Base-by-base conservation (phyloP, 2,329 filamentous ascomycete genomes). In the Cercospora sp. region DNA sequence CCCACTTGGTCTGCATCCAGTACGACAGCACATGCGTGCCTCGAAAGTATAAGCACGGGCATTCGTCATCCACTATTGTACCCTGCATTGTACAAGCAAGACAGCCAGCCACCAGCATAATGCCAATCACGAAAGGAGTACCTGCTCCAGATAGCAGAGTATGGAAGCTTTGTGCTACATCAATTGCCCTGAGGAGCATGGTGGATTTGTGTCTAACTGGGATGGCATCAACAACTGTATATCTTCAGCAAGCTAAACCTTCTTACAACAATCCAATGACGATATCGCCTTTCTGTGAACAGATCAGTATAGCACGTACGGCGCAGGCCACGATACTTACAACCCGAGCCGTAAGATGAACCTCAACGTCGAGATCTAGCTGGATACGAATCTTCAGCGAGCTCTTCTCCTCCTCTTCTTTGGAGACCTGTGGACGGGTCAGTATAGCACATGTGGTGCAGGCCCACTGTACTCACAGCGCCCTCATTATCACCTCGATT, bases 311-410 rank as follows among this genome's bases (percentile, higher is more conserved):
- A 33, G 31, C 31, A 33, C 31, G 31, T 33, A 33, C 31, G 31
- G 31, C 31, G 31, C 31, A 33, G 31, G 31, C 31, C 31, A 33
- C 31, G 31, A 4, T 33, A 33, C 31, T 33, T 12, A 33, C 31
- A 13, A 53, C 69, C 48, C 73, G 65, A 61, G 75, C 75, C 18
- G 72, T 73, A 36, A 76, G 57, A 60, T 76, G 74, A 3, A 76
- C 69, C 62, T 76, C 75, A n/a, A 76, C 73, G 16, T 76, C 74
- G 51, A 76, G 63, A 59, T 76, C 72, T 58, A 76, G 63, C 64
- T 74, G 68, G 33, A 76, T 75, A 51, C 69, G 67, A 61, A 76
- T 76, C 63, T 72, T 74, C 66, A 76, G 62, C 60, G 73, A 74
- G 57, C 69, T 73, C 58, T 74, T 71, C 33, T 73, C 61, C 65